Base-by-base conservation (phyloP, 2,329 filamentous ascomycete genomes). In the Botrytis tulipae region DNA sequence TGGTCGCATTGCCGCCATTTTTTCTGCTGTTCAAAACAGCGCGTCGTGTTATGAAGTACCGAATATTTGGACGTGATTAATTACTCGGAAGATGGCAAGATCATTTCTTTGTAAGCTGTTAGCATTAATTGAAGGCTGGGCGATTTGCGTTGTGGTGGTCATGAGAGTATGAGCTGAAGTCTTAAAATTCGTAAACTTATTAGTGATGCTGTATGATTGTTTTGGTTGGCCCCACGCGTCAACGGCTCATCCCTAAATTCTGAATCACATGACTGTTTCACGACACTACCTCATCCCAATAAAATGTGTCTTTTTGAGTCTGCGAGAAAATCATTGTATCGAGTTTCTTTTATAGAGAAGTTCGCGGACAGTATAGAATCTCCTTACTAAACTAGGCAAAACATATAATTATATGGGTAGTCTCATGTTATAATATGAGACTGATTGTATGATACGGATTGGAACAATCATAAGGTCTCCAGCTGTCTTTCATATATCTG, bases 1-100 rank as follows among this genome's bases (percentile, higher is more conserved):
- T 78, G 75, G 80, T 78, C 84, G 76, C 72, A 77, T 77, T 25
- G 80, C 69, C 60, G 81, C 79, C 80, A 82, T 82, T 60, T 71
- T 77, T 60, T 71, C 63, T 65, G 71, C 54, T 60, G 74, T 78
- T 78, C 78, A 77, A 79, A 80, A 79, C 76, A 80, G 79, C 74
- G 78, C 79, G 80, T 80, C 76, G 71, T 73, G 69, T 44, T 66
- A 72, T 76, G 40, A 51, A 67, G 66, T 62, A 46, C 70, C 66
- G 46, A 40, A 68, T 29, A 71, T 63, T 42, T 71, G 37, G 63
- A 32, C n/a, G 69, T 74, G 40, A 37, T 48, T 69, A 60, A 63
- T 71, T 40, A 63, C 29, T 29, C 66, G 65, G 12, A 46, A 32
- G 63, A 75, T 77, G 61, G 78, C 78, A 75, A 76, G 73, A 76